Conservation (phyloP, 2,329 filamentous ascomycete species). For the Venturia pyrina region DNA sequence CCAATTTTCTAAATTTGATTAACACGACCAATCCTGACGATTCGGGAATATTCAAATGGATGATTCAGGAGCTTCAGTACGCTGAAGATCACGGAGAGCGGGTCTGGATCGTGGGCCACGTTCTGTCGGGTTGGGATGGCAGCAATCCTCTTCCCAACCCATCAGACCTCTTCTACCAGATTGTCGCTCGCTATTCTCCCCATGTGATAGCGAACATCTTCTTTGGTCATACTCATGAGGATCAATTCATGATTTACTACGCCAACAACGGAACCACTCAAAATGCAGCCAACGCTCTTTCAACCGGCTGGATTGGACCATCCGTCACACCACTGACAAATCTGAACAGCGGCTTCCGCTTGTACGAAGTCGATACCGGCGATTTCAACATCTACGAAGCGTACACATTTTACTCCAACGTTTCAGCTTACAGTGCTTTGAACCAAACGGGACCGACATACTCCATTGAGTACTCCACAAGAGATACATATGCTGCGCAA, state of each 20-base stretch:
- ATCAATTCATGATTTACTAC: conserved; percentile 45
- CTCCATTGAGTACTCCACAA: conserved; percentile 42
- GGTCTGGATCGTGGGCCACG: conserved; percentile 46
- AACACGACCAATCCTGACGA: conserved; percentile 43
- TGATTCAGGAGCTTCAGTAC: conserved; percentile 42
- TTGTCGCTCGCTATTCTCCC: conserved; percentile 44
- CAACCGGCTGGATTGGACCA: conserved; percentile 38
- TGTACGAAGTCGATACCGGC: conserved; percentile 46
- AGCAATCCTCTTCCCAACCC: conserved; percentile 44
- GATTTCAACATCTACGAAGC: conserved; percentile 45
- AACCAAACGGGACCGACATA: conserved; percentile 35
- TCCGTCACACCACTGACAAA: conserved; percentile 44
- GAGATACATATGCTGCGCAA: conserved; percentile 37
- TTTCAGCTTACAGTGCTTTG: conserved; percentile 33
- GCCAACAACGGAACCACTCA: conserved; percentile 40
- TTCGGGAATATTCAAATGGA: conserved; percentile 38
- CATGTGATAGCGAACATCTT: conserved; percentile 46
- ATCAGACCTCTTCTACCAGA: conserved; percentile 44
- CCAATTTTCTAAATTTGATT: conserved; percentile 41
- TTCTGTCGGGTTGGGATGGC: conserved; percentile 47
- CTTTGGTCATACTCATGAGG: conserved; percentile 47
- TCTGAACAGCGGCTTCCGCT: conserved; percentile 42
- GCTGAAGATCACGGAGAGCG: conserved; percentile 43
- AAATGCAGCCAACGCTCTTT: conserved; percentile 33
- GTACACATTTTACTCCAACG: conserved; percentile 44